Base-by-base conservation (phyloP, 208 protist genomes). In the Leishmania amazonensis region DNA sequence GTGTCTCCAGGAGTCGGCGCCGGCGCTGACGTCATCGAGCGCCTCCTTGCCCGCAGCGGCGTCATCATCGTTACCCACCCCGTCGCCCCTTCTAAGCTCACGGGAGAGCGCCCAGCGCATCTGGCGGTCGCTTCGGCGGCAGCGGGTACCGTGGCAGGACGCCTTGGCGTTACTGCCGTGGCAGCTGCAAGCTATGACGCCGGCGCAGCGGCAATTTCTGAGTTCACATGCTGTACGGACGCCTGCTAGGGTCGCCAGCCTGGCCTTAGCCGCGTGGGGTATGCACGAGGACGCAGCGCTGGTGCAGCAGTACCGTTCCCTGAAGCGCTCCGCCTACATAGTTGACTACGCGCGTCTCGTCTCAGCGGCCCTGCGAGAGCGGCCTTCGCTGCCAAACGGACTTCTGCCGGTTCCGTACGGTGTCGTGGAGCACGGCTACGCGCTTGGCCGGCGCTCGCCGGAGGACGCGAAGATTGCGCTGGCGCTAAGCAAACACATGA, bases 281-380 rank as follows among this genome's bases (percentile, higher is more conserved):
- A 42, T 75, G 17, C 78, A 84, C 38, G 81, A 79, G 47, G 85
- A 89, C 67, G 62, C 75, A 0, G 64, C 76, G 11, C 79, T 94
- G 0, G 79, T 85, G n/a, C 51, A 40, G 42, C 76, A 85, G 49
- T 93, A 89, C 74, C 65, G 64, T 24, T 67, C 38, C 9, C 83
- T 97, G 51, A 54, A 83, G 81, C 31, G 60, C 1, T 11, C 83
- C 2, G 28, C 77, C 13, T 90, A 87, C 45, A 81, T 91, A 28
- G 90, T 97, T 4, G 83, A 88, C 35, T 94, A 90, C 53, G 87
- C 86, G 31, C 83, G 87, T 31, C 60, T 87, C 11, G 81, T 97
- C 35, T 71, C 87, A 1, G 81, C 83, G 0, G 90, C 89, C 28
- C 71, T 97, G 65, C 87, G 90, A 4, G 81, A 85, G 70, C 85